Base-by-base conservation (phyloP, 148 eudicot genomes). In the Persicaria tinctoria region DNA sequence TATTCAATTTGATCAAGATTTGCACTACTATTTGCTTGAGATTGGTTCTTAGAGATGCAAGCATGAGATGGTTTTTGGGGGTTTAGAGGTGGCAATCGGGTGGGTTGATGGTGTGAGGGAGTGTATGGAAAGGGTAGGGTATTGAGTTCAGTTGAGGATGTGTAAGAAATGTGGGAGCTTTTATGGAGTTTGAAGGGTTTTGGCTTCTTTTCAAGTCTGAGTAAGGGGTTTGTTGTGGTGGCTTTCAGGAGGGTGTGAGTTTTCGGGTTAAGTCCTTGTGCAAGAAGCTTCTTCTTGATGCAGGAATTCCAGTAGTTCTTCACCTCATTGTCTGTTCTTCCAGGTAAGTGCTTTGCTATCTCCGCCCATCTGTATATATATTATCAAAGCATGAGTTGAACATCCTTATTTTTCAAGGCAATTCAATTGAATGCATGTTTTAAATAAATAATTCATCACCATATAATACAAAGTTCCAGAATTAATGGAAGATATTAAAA, bases 251-350 rank as follows among this genome's bases (percentile, higher is more conserved):
- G 46, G 69, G 69, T 32, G 46, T 64, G 69, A 64, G 69, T 64
- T 38, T 64, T 64, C 4, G 69, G 69, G 46, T 64, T 46, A 11
- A 64, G 16, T 38, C 69, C 69, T 32, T 32, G 46, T 10, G 46
- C 46, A 4, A 64, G 5, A 32, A 64, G 46, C 69, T 64, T 64
- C 69, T 64, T 64, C 69, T 64, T 64, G 69, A 64, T 64, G 46
- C 69, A 64, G 2, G 69, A 64, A n/a, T 64, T 70, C 73, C 73
- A 70, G 32, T 16, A 47, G 73, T 70, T 70, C 53, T 70, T 70
- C 32, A 70, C 73, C 54, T 70, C 73, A 47, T 70, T 70, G 38
- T 70, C 73, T 13, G 73, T 70, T 70, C 54, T n/a, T 47, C 73
- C 73, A 3, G 51, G 53, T 12, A 70, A 49, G 53, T 70, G 73